phyloP scores from a whole-genome alignment of 2,329 filamentous ascomycete genomes.

The Chalaropsis ovoidea region DNA sequence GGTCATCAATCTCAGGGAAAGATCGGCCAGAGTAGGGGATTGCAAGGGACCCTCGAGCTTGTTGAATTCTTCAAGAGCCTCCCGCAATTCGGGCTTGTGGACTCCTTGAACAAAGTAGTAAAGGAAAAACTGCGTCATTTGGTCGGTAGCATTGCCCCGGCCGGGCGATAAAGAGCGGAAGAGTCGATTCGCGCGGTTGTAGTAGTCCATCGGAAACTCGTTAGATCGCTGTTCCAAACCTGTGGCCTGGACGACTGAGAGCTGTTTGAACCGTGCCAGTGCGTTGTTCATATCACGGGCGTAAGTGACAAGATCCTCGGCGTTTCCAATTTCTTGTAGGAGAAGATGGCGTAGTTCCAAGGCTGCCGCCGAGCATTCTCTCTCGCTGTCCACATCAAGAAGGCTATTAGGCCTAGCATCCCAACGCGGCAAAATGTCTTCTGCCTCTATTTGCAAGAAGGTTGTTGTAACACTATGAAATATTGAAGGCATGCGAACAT shows the following conservation, averaged over 20 bases:
- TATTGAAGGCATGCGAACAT: neutral
- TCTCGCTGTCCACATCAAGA: constrained; percentile 15
- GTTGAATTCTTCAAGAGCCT: constrained; percentile 34
- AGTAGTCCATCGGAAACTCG: constrained; percentile 26
- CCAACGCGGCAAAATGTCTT: constrained; percentile 21
- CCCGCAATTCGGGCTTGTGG: constrained; percentile 38
- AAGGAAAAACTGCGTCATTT: constrained; percentile 33
- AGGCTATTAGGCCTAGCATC: constrained; percentile 17
- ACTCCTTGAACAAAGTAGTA: constrained; percentile 37
- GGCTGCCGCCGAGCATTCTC: constrained; percentile 11
- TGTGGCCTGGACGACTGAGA: constrained; percentile 22
- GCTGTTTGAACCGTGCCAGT: constrained; percentile 24
- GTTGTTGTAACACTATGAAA: constrained; percentile 18
- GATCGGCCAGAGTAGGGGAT: constrained; percentile 32
- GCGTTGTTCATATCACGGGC: constrained; percentile 10
- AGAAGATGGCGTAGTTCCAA: constrained; percentile 15
- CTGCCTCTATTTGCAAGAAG: constrained; percentile 17
- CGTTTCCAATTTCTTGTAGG: neutral
- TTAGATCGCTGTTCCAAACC: constrained; percentile 23
- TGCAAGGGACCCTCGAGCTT: neutral
- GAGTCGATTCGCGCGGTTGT: constrained; percentile 34
- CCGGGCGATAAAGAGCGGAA: constrained; percentile 34
- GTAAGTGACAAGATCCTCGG: neutral
- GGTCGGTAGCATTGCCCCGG: constrained; percentile 32
- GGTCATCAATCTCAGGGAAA: constrained; percentile 44